Conservation (phyloP, 2,329 filamentous ascomycete species). For the Grosmannia penicillata region DNA sequence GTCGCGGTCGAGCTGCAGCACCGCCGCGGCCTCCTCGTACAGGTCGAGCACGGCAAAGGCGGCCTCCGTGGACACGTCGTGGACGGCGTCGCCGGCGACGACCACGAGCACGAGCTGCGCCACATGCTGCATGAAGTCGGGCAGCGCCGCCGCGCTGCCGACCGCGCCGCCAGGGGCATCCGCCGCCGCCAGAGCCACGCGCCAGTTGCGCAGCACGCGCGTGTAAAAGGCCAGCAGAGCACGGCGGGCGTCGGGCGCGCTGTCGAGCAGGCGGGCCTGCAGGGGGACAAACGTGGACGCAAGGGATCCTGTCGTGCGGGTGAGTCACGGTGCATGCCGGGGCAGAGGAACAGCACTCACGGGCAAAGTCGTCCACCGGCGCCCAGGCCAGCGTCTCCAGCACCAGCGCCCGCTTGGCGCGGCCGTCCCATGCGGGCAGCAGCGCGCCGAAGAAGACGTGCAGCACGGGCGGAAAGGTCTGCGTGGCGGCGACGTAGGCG, state of each 20-base stretch:
- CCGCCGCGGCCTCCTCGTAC: slow-evolving; percentile 44
- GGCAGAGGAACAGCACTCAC: slow-evolving; percentile 5
- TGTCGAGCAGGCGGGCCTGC: slow-evolving; percentile 35
- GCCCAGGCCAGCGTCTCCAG: slow-evolving; percentile 42
- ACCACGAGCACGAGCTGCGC: slow-evolving; percentile 44
- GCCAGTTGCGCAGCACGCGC: slow-evolving; percentile 47
- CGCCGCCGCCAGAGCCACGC: slow-evolving; percentile 25
- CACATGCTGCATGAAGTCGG: slow-evolving; percentile 32
- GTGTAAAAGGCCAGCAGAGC: slow-evolving; percentile 54
- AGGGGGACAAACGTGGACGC: slow-evolving; percentile 32
- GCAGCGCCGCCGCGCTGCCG: slow-evolving; percentile 13
- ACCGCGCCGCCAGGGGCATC: slow-evolving; percentile 8
- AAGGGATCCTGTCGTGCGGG: slow-evolving; percentile 12
- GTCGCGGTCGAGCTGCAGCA: slow-evolving; percentile 33
- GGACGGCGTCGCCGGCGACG: slow-evolving; percentile 24
- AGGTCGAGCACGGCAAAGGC: slow-evolving; percentile 52
- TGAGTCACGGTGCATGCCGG: neutral
- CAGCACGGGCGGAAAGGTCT: slow-evolving; percentile 9
- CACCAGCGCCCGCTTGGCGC: slow-evolving; percentile 34
- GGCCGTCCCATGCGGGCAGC: slow-evolving; percentile 47
- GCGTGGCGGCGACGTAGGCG: slow-evolving; percentile 36
- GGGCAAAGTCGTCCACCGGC: slow-evolving; percentile 35
- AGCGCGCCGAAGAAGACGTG: slow-evolving; percentile 30
- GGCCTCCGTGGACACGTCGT: slow-evolving; percentile 3
- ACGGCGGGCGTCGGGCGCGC: slow-evolving; percentile 35